Percentiles rank a stretch among this genome's conserved stretches.
These are phyloP conservation scores for Boechera stricta DNA, from an alignment of 345 rosid species.

Conservation along the genomic window DNA sequence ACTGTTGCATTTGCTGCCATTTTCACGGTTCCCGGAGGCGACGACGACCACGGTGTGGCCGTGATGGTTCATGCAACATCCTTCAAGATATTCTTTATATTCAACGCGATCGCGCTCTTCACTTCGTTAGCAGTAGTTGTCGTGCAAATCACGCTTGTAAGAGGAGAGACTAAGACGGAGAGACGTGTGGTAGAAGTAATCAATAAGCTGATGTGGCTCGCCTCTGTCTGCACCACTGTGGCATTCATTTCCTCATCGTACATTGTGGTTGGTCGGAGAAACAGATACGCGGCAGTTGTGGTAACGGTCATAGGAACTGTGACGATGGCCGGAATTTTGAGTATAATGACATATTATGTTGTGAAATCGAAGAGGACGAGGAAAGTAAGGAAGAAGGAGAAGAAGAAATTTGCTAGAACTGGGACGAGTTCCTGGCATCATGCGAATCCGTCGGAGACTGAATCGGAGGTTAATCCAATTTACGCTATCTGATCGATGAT, in stretches of 20 bases:
- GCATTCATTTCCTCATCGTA: constrained; percentile 81
- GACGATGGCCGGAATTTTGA: constrained; percentile 70
- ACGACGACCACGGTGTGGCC: constrained; percentile 60
- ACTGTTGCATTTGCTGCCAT: constrained; percentile 94
- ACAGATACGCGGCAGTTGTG: constrained; percentile 78
- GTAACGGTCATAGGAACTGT: constrained; percentile 74
- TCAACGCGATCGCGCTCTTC: constrained; percentile 78
- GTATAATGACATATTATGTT: constrained; percentile 83
- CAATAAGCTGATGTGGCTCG: constrained; percentile 95
- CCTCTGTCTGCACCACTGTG: constrained; percentile 84
- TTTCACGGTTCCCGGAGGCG: constrained; percentile 88
- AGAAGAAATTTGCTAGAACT: constrained; percentile 60
- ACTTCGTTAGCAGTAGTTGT: constrained; percentile 90
- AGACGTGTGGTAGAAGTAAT: constrained; percentile 82
- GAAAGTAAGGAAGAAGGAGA: constrained; percentile 64
- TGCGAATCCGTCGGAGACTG: constrained; percentile 55
- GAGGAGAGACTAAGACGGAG: constrained; percentile 81
- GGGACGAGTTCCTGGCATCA: constrained; percentile 44
- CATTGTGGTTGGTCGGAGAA: constrained; percentile 77
- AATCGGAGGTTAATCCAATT: constrained; percentile 70
- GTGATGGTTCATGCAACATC: constrained; percentile 53
- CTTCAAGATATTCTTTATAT: constrained; percentile 76
- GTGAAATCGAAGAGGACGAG: constrained; percentile 65
- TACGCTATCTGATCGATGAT: constrained; percentile 70
- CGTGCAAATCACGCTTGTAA: constrained; percentile 87